These are phyloP conservation scores for Cladosporium phlei DNA, from an alignment of 2,329 filamentous ascomycete genomes.

Conservation along the genomic window DNA sequence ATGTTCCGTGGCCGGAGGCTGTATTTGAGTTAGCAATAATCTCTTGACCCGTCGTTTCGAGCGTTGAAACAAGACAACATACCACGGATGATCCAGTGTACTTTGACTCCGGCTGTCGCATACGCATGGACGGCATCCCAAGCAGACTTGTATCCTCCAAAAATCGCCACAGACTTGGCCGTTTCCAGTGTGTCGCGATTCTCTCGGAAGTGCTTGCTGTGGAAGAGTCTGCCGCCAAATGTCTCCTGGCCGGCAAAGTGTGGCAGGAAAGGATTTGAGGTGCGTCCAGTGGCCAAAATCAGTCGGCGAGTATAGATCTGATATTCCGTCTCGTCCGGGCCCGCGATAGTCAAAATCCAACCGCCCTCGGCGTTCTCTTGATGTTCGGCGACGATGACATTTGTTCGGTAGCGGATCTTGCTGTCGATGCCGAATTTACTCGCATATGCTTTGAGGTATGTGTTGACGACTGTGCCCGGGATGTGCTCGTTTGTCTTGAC, in stretches of 20 bases:
- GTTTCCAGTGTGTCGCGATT: slow-evolving; percentile 33
- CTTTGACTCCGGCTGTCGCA: slow-evolving; percentile 45
- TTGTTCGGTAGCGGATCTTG: slow-evolving; percentile 49
- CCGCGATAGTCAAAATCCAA: slow-evolving; percentile 13
- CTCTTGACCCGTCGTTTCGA: not conserved
- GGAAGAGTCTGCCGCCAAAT: slow-evolving; percentile 53
- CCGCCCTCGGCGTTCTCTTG: slow-evolving; percentile 37
- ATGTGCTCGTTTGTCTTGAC: slow-evolving; percentile 54
- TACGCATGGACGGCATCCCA: slow-evolving; percentile 60
- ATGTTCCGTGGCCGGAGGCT: slow-evolving; percentile 9
- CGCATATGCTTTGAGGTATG: slow-evolving; percentile 55
- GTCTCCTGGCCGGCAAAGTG: slow-evolving; percentile 44
- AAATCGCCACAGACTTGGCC: slow-evolving; percentile 45
- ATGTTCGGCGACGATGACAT: slow-evolving; percentile 38
- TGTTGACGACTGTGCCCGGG: slow-evolving; percentile 51
- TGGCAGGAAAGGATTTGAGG: slow-evolving; percentile 54
- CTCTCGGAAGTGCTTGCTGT: slow-evolving; percentile 50
- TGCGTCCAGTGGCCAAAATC: slow-evolving; percentile 58
- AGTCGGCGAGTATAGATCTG: slow-evolving; percentile 42
- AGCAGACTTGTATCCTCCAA: slow-evolving; percentile 60
- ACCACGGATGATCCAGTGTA: slow-evolving; percentile 10
- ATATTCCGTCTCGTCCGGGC: not conserved
- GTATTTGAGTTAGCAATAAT: not conserved
- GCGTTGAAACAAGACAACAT: not conserved
- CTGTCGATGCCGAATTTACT: slow-evolving; percentile 48